Evolutionary conservation across 331 rosid genomes (phyloP).

Genomic region (Stylosanthes scabra): DNA sequence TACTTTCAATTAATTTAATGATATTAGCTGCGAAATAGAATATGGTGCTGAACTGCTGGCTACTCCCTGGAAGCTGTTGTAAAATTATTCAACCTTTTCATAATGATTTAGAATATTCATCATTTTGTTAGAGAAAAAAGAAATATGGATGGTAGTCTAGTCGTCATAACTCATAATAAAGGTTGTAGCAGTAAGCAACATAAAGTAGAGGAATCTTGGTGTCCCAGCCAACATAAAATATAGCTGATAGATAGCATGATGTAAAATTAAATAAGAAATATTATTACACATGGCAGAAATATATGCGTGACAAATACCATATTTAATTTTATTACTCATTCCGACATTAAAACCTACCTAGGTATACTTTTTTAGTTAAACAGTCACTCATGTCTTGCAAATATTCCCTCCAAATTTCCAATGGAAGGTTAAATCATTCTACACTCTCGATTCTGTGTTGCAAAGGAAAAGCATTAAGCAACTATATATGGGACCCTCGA

Average conservation of each 20-base stretch:
- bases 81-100: conserved; percentile 20
- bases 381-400: background rate
- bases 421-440: background rate
- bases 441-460: background rate
- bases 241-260: too few relatives aligned
- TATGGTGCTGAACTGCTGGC: background rate
- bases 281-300: background rate
- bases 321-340: background rate
- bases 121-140: conserved; percentile 49
- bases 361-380: background rate
- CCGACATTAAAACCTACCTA: background rate
- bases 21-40: too few relatives aligned
- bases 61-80: conserved; percentile 5
- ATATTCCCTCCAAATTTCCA: conserved; percentile 2
- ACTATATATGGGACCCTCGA: conserved; percentile 18
- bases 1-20: too few relatives aligned
- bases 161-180: conserved; percentile 1
- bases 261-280: too few relatives aligned
- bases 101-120: conserved; percentile 37
- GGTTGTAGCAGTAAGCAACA: conserved; percentile 2
- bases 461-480: conserved; percentile 10
- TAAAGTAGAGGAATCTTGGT: conserved; percentile 29
- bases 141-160: conserved; percentile 35
- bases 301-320: background rate
- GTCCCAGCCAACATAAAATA: background rate